Evolutionary conservation across 345 rosid species (phyloP).

Genomic region (Brassica rapa): DNA sequence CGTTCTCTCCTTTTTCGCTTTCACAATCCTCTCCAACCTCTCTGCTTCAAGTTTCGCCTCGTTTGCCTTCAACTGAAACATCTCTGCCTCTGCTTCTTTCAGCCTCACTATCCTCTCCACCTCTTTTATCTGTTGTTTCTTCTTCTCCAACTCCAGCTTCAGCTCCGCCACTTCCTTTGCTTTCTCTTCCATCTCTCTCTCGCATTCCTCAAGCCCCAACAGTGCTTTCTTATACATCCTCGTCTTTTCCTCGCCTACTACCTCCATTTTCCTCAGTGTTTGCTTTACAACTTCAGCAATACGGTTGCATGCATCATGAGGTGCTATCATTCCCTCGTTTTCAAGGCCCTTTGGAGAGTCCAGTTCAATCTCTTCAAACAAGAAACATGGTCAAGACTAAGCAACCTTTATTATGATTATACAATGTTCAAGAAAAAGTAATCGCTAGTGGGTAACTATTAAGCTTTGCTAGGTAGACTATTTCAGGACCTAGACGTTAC

Average conservation of each 20-base stretch:
- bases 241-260: slow-evolving; percentile 95
- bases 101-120: slow-evolving; percentile 89
- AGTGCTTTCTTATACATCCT: slow-evolving; percentile 91
- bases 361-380: slow-evolving; percentile 65
- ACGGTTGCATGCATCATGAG: slow-evolving; percentile 93
- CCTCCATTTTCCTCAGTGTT: slow-evolving; percentile 91
- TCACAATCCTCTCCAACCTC: slow-evolving; percentile 82
- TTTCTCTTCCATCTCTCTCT: slow-evolving; percentile 88
- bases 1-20: slow-evolving; percentile 80
- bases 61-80: slow-evolving; percentile 95
- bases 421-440: too few species aligned
- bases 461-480: too few species aligned
- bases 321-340: slow-evolving; percentile 77
- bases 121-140: slow-evolving; percentile 83
- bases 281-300: slow-evolving; percentile 94
- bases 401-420: background rate
- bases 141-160: slow-evolving; percentile 69
- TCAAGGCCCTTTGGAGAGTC: slow-evolving; percentile 86
- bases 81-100: slow-evolving; percentile 92
- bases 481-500: too few species aligned
- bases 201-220: slow-evolving; percentile 71
- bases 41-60: slow-evolving; percentile 92
- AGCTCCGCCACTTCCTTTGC: slow-evolving; percentile 83
- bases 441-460: too few species aligned
- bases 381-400: background rate